phyloP scores from a whole-genome alignment of 768 basidiomycete species.

The Trametes meyenii region DNA sequence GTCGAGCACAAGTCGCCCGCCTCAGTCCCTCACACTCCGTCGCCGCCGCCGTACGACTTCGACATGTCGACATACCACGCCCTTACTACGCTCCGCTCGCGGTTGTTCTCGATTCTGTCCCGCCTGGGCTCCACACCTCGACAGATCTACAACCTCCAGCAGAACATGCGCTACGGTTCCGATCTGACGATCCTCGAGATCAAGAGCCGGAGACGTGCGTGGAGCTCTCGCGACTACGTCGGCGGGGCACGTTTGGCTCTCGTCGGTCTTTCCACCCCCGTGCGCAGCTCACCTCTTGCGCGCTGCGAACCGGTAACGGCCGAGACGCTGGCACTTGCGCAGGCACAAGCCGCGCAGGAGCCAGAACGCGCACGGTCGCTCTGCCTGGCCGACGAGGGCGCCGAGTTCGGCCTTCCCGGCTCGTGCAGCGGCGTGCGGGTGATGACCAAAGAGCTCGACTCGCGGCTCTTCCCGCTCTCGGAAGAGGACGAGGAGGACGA shows the following conservation, averaged over 20 bases:
- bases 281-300: conserved; percentile 53
- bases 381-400: conserved; percentile 15
- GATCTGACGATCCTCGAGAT: conserved; percentile 50
- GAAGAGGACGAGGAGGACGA: conserved; percentile 37
- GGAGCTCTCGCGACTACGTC: conserved; percentile 57
- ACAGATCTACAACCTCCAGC: conserved; percentile 41
- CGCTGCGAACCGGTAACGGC: conserved; percentile 30
- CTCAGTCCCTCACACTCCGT: conserved; percentile 22
- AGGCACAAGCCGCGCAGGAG: conserved; percentile 2
- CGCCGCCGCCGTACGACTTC: conserved; percentile 22
- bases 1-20: conserved; percentile 6
- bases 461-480: conserved; percentile 34
- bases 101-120: conserved; percentile 39
- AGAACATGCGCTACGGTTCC: conserved; percentile 36
- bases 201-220: conserved; percentile 64
- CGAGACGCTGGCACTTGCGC: not conserved
- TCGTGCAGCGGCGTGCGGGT: conserved; percentile 22
- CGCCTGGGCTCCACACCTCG: conserved; percentile 40
- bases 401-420: conserved; percentile 17
- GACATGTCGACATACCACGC: conserved; percentile 35
- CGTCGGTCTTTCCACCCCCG: conserved; percentile 53
- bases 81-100: conserved; percentile 31
- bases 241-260: conserved; percentile 38
- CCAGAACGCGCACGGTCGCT: not conserved
- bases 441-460: conserved; percentile 31